Percentiles rank a stretch among this genome's conserved stretches.
phyloP scores from a whole-genome alignment of 1,139 yeast genomes.

The Pichia sp. region DNA sequence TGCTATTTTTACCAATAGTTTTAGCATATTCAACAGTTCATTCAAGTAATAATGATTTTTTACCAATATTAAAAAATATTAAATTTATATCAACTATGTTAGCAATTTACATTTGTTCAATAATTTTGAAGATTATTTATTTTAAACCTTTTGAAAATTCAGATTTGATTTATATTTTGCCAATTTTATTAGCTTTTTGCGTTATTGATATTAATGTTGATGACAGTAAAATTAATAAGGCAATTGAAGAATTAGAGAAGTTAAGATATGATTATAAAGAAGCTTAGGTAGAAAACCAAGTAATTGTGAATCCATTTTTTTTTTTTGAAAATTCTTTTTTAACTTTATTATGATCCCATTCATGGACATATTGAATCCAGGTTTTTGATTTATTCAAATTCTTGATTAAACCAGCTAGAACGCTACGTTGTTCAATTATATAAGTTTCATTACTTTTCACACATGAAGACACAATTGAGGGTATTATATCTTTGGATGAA shows the following conservation, averaged over 20 bases:
- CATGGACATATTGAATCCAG: constrained; percentile 7
- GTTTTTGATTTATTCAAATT: constrained; percentile 15
- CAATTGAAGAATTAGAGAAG: constrained; percentile 19
- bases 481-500: constrained; percentile 10
- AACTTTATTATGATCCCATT: constrained; percentile 1
- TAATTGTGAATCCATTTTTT: constrained; percentile 3
- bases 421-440: constrained; percentile 19
- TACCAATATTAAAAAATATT: background rate
- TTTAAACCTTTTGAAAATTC: background rate
- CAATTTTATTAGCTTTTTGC: constrained; percentile 20
- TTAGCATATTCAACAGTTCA: constrained; percentile 15
- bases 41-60: constrained; percentile 8
- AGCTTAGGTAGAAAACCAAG: constrained; percentile 20
- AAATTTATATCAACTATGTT: background rate
- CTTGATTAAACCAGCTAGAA: constrained; percentile 23
- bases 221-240: constrained; percentile 13
- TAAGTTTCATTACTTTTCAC: constrained; percentile 17
- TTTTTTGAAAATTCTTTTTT: background rate
- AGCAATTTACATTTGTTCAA: background rate
- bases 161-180: constrained; percentile 20
- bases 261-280: constrained; percentile 25
- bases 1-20: constrained; percentile 13
- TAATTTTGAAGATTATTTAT: background rate
- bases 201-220: constrained; percentile 19
- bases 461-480: constrained; percentile 17